These are phyloP conservation scores for Zopfia rhizophila DNA, from an alignment of 2,329 filamentous ascomycete genomes.

Conservation along the genomic window DNA sequence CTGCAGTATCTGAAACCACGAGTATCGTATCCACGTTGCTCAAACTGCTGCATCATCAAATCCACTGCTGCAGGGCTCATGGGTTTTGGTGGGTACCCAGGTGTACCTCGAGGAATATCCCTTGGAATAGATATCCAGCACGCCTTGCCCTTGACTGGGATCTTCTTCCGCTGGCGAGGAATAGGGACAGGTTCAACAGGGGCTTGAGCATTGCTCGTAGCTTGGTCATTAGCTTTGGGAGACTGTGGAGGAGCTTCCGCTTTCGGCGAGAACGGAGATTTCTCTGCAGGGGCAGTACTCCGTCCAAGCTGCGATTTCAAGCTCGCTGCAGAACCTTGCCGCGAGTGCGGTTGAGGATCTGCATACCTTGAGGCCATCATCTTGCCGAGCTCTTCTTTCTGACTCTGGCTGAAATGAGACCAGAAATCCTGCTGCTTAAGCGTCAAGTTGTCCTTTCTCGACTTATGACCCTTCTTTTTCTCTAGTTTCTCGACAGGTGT, in stretches of 20 bases:
- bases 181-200: slow-evolving; percentile 32
- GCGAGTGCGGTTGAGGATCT: slow-evolving; percentile 46
- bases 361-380: slow-evolving; percentile 55
- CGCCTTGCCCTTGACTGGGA: slow-evolving; percentile 58
- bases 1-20: slow-evolving; percentile 76
- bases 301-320: slow-evolving; percentile 29
- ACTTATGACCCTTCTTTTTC: slow-evolving; percentile 51
- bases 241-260: slow-evolving; percentile 27
- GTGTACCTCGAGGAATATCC: slow-evolving; percentile 53
- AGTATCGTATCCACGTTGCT: slow-evolving; percentile 75
- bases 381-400: slow-evolving; percentile 52
- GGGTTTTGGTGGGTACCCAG: slow-evolving; percentile 55
- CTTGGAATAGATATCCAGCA: slow-evolving; percentile 58
- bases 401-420: slow-evolving; percentile 53
- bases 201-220: slow-evolving; percentile 25
- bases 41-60: slow-evolving; percentile 72
- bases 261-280: slow-evolving; percentile 32
- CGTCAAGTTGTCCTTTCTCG: slow-evolving; percentile 57
- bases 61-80: slow-evolving; percentile 64
- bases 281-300: slow-evolving; percentile 29
- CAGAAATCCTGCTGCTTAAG: slow-evolving; percentile 63
- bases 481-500: slow-evolving; percentile 7
- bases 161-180: slow-evolving; percentile 56
- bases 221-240: slow-evolving; percentile 31
- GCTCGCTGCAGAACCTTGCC: slow-evolving; percentile 36